Evolutionary conservation across 2,329 filamentous ascomycete genomes (phyloP), one percentile per base, ranked within the genome.

Genomic region (Penicillium digitatum): DNA sequence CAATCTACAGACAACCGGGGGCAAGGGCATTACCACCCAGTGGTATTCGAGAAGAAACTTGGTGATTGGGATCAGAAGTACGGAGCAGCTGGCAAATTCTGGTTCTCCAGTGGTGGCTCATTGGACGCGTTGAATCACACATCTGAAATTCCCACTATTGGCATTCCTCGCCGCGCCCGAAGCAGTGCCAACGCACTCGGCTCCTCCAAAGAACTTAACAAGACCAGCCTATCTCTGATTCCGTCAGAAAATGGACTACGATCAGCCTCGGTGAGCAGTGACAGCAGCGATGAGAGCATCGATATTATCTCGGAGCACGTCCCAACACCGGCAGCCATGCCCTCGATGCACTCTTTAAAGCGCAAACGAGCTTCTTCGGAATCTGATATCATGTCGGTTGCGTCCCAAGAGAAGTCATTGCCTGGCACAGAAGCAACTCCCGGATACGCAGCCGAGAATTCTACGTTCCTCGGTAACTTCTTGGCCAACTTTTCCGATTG

Each of bases 41-140:
- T 85, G 8, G 62, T 68, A 9, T 85, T 85, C 64, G 77, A 76
- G 58, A 71, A 73, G 34, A 77, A 75, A 48, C 65, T 82, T 52
- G 71, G 72, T 37, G 61, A 74, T 24, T 77, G 79, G 52, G 79
- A 82, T 63, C 71, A 78, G 22, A 84, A 83, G 62, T 85, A 85
- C 67, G 72, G 74, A 38, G 55, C 71, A 43, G 68, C 74, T 31
- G 80, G 79, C 9, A 78, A 76, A 45, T 82, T 76, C 54, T 73
- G 71, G 62, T 76, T 77, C 43, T 57, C 63, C 18, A 48, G 61
- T 31, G 53, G 58, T 10, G 52, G 43, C 4, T 44, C 53, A 11
- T 40, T 26, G 9, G 35, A 56, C 14, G 50, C 38, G 5, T 54
- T 51, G n/a, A 57, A 57, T 24, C 40, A 48, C 1, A 37, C 43